Evolutionary conservation across 331 rosid species (phyloP).

Genomic region (Acacia pycnantha): DNA sequence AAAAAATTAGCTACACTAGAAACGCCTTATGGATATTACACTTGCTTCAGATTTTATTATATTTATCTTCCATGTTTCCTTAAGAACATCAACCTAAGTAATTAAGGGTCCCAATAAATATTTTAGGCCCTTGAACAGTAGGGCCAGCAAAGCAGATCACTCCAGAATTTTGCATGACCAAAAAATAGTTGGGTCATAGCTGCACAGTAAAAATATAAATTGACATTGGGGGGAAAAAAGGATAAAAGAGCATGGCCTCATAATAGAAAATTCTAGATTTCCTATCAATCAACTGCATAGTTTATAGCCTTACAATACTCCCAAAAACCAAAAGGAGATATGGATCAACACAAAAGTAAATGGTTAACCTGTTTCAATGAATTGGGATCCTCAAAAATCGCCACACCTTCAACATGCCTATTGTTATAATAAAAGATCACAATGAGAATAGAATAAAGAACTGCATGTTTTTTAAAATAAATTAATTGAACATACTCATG

Average conservation of each 20-base stretch:
- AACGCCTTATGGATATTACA: not conserved
- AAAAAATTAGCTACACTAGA: too few species aligned
- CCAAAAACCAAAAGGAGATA: not conserved
- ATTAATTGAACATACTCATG: conserved; percentile 44
- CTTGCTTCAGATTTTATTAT: not conserved
- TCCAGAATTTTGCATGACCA: conserved; percentile 4
- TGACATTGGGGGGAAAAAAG: not conserved
- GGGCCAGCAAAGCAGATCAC: not conserved
- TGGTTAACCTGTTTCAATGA: conserved; percentile 72
- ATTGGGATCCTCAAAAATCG: conserved; percentile 83
- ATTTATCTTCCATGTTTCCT: not conserved
- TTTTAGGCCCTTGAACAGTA: not conserved
- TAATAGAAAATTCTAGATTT: not conserved
- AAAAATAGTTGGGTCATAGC: not conserved
- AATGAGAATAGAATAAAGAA: conserved; percentile 8
- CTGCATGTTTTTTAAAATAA: not conserved
- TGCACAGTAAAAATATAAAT: not conserved
- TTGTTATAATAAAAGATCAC: not conserved
- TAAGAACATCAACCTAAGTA: not conserved
- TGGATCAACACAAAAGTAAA: conserved; percentile 12
- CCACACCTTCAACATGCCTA: conserved; percentile 82
- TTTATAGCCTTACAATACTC: not conserved
- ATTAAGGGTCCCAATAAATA: not conserved
- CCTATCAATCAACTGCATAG: not conserved
- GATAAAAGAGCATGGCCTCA: not conserved